Percentiles rank a stretch among this genome's conserved stretches.
phyloP scores from a whole-genome alignment of 352 stramenopile species.

The Phytophthora melonis region DNA sequence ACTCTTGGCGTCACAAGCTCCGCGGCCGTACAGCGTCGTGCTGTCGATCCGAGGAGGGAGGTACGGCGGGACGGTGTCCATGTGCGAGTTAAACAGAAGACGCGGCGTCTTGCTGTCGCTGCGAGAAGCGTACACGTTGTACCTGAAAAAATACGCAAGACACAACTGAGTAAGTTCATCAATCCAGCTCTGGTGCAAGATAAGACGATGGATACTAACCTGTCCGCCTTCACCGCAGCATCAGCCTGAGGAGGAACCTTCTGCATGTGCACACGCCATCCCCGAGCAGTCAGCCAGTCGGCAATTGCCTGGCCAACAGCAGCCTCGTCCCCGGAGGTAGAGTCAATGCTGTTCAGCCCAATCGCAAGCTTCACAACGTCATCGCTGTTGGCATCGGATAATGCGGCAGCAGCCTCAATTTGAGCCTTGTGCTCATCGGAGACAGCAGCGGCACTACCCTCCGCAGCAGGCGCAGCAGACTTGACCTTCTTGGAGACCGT shows the following conservation, averaged over 20 bases:
- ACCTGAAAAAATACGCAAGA: constrained; percentile 38
- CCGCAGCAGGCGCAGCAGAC: neutral
- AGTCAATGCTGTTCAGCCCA: constrained; percentile 75
- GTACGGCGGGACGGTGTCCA: constrained; percentile 85
- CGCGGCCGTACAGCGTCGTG: constrained; percentile 78
- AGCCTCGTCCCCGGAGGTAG: constrained; percentile 79
- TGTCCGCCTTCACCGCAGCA: constrained; percentile 62
- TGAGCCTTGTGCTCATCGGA: constrained; percentile 58
- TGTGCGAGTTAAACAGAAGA: constrained; percentile 90
- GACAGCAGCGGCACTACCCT: constrained; percentile 23
- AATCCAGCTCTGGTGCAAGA: neutral
- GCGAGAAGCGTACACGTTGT: constrained; percentile 81
- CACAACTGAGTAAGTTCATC: neutral
- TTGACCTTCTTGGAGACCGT: constrained; percentile 37
- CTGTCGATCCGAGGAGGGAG: constrained; percentile 71
- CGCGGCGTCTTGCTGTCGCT: constrained; percentile 60
- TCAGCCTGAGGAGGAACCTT: constrained; percentile 72
- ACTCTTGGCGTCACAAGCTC: constrained; percentile 87
- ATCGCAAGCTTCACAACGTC: constrained; percentile 72
- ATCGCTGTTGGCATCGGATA: constrained; percentile 67
- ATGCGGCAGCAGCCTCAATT: constrained; percentile 52
- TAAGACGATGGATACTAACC: constrained; percentile 40
- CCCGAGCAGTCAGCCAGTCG: constrained; percentile 68
- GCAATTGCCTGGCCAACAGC: constrained; percentile 71
- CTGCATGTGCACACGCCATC: constrained; percentile 82